Percentiles rank a stretch among this genome's conserved stretches.
These are phyloP conservation scores for Pterulicium gracile DNA, from an alignment of 1,284 basidiomycete species.

Conservation along the genomic window DNA sequence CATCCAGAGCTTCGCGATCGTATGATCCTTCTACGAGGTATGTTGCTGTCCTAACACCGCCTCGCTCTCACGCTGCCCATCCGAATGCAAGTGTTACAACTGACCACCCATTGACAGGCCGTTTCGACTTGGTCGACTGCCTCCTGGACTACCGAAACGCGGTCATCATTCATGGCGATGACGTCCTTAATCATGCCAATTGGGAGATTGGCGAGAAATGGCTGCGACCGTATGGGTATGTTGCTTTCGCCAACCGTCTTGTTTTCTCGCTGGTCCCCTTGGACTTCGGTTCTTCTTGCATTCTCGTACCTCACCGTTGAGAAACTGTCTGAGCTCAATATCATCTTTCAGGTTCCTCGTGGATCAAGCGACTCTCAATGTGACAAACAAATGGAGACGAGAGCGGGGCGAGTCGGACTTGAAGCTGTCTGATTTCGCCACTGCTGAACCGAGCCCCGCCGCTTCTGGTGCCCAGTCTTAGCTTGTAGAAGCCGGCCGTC, in stretches of 20 bases:
- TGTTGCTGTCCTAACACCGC: conserved; percentile 13
- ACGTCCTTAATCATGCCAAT: conserved; percentile 76
- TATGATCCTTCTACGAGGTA: conserved; percentile 79
- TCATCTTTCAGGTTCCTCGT: conserved; percentile 52
- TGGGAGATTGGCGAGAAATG: conserved; percentile 84
- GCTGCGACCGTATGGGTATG: conserved; percentile 71
- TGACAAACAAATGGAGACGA: conserved; percentile 67
- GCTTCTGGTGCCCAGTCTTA: neutral
- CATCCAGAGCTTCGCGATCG: conserved; percentile 83
- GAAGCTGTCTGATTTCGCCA: conserved; percentile 40
- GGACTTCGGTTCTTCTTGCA: neutral
- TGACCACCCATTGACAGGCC: conserved; percentile 37
- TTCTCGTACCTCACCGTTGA: neutral
- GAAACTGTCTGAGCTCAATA: neutral
- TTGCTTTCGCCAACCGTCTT: conserved; percentile 12
- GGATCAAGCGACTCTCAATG: conserved; percentile 49
- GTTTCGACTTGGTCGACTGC: conserved; percentile 69
- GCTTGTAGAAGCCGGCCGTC: no score
- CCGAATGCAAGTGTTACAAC: conserved; percentile 11
- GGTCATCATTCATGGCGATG: conserved; percentile 76
- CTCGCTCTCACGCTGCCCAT: neutral
- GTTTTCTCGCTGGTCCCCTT: neutral
- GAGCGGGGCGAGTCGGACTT: conserved; percentile 65
- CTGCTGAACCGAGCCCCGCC: conserved; percentile 18
- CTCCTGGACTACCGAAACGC: conserved; percentile 56